A percentile compares a stretch with the other conserved stretches of the same genome.
These are phyloP conservation scores for Talaromyces piceae DNA, from an alignment of 2,329 filamentous ascomycete genomes.

Conservation along the genomic window DNA sequence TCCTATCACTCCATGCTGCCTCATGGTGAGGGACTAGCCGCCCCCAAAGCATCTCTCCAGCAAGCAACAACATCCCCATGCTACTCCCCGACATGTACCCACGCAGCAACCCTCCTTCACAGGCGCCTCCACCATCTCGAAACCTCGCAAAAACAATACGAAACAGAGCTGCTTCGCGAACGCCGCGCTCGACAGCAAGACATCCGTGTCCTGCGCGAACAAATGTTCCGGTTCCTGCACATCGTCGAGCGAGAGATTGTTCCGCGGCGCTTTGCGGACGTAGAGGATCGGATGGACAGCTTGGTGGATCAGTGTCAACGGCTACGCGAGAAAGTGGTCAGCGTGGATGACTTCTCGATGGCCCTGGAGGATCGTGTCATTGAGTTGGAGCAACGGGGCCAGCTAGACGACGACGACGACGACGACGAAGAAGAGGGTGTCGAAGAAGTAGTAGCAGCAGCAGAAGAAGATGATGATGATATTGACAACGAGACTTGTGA, in stretches of 20 bases:
- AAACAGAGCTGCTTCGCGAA: conserved; percentile 18
- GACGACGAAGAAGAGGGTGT: neutral
- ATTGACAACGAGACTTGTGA: neutral
- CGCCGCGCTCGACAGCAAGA: conserved; percentile 20
- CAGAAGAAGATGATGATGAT: too few relatives aligned
- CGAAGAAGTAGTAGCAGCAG: neutral
- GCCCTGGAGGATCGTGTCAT: conserved; percentile 16
- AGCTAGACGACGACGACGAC: neutral
- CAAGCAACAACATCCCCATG: conserved; percentile 40
- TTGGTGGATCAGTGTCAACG: conserved; percentile 20
- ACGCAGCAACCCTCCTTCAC: conserved; percentile 15
- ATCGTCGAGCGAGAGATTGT: conserved; percentile 21
- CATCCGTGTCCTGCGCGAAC: conserved; percentile 21
- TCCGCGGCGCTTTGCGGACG: conserved; percentile 18
- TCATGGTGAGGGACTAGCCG: neutral
- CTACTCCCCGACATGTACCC: conserved; percentile 5
- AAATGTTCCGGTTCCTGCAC: conserved; percentile 22
- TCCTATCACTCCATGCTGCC: neutral
- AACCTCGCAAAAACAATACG: conserved; percentile 16
- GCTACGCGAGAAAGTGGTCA: conserved; percentile 18
- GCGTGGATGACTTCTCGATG: conserved; percentile 21
- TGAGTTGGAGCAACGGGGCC: conserved; percentile 14
- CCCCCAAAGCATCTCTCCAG: conserved; percentile 41
- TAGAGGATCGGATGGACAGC: conserved; percentile 21
- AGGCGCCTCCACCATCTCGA: conserved; percentile 19